Conservation (phyloP, 768 basidiomycete genomes). For the Hemileccinum rubropunctum region DNA sequence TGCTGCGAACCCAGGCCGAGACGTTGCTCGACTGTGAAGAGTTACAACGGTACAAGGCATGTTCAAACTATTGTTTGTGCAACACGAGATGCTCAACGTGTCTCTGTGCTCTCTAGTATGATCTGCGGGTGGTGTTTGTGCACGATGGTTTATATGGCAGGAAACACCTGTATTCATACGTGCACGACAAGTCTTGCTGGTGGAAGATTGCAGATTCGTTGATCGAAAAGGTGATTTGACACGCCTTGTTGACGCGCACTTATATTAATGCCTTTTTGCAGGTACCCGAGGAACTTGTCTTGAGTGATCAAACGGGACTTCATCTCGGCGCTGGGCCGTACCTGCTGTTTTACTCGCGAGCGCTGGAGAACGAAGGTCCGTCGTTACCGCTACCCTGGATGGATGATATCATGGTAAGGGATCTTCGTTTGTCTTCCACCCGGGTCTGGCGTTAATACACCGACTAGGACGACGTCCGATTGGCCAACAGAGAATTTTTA, state of each 20-base stretch:
- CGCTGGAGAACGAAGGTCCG: constrained; percentile 17
- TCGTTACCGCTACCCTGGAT: constrained; percentile 24
- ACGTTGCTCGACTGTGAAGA: constrained; percentile 61
- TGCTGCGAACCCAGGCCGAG: constrained; percentile 43
- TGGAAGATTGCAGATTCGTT: constrained; percentile 77
- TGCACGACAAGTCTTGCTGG: constrained; percentile 62
- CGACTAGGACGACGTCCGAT: constrained; percentile 34
- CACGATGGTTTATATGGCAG: constrained; percentile 78
- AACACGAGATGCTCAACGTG: neutral
- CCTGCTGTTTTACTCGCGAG: constrained; percentile 64
- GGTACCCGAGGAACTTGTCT: constrained; percentile 69
- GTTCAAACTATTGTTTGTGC: constrained; percentile 15
- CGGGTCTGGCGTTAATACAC: too few relatives aligned
- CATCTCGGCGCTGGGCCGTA: constrained; percentile 79
- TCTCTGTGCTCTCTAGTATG: constrained; percentile 52
- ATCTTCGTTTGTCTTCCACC: neutral
- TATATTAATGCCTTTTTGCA: constrained; percentile 25
- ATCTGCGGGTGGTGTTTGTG: constrained; percentile 73
- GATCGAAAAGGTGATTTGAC: constrained; percentile 54
- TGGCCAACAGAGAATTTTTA: constrained; percentile 37
- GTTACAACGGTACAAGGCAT: constrained; percentile 56
- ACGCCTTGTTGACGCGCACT: neutral
- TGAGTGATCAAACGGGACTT: constrained; percentile 67
- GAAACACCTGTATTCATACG: constrained; percentile 76
- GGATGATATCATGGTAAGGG: constrained; percentile 27